Evolutionary conservation across 2,329 filamentous ascomycete genomes (phyloP).

Genomic region (Scorias spongiosa): DNA sequence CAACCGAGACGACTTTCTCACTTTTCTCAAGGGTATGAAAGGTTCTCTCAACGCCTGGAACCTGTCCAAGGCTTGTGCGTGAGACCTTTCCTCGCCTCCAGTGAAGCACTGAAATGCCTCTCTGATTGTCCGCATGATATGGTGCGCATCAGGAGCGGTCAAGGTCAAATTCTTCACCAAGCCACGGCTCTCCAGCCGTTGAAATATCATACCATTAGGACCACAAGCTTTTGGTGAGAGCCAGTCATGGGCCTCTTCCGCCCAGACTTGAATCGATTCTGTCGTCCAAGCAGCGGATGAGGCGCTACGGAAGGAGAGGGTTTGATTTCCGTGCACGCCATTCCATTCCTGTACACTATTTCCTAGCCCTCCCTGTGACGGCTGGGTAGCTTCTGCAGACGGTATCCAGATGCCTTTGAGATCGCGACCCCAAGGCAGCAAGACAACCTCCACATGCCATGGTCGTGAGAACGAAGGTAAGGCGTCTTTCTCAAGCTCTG

Average conservation of each 20-base stretch:
- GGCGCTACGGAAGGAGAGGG: conserved; percentile 15
- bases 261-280: conserved; percentile 34
- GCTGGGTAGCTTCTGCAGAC: conserved; percentile 22
- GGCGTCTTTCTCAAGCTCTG: conserved; percentile 40
- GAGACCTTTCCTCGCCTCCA: neutral
- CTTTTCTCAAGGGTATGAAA: conserved; percentile 63
- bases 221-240: conserved; percentile 54
- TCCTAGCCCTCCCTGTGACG: conserved; percentile 22
- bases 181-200: conserved; percentile 60
- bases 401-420: conserved; percentile 39
- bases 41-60: conserved; percentile 49
- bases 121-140: conserved; percentile 49
- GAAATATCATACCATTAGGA: conserved; percentile 46
- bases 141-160: conserved; percentile 47
- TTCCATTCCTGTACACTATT: conserved; percentile 34
- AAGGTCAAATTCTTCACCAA: conserved; percentile 51
- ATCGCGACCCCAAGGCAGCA: conserved; percentile 52
- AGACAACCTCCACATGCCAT: conserved; percentile 63
- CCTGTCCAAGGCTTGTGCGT: conserved; percentile 23
- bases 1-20: conserved; percentile 57
- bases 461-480: conserved; percentile 48
- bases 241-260: conserved; percentile 38
- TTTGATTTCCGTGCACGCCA: conserved; percentile 14
- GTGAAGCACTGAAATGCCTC: conserved; percentile 40
- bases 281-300: conserved; percentile 33